These are phyloP conservation scores for Macrophomina pseudophaseolina DNA, from an alignment of 2,329 filamentous ascomycete genomes.

Conservation along the genomic window DNA sequence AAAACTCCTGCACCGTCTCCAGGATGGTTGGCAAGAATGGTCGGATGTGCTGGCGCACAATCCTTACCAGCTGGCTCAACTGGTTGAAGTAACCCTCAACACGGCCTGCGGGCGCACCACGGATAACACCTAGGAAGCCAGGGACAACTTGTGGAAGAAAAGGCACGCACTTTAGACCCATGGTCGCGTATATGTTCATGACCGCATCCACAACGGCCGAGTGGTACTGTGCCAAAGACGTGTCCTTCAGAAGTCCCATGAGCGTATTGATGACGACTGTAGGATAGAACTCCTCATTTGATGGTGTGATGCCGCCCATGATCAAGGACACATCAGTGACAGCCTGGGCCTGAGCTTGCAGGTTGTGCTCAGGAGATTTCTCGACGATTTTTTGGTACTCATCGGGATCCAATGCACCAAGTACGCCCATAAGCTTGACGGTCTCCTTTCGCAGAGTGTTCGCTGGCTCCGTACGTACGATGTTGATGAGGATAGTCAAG, in stretches of 20 bases:
- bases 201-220: slow-evolving; percentile 95
- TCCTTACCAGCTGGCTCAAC: slow-evolving; percentile 87
- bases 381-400: slow-evolving; percentile 96
- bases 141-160: slow-evolving; percentile 95
- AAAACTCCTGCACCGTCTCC: slow-evolving; percentile 85
- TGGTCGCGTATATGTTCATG: slow-evolving; percentile 97
- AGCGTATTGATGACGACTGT: slow-evolving; percentile 97
- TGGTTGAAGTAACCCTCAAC: slow-evolving; percentile 98
- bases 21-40: slow-evolving; percentile 89
- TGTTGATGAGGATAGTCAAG: slow-evolving; percentile 88
- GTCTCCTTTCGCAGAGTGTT: slow-evolving; percentile 88
- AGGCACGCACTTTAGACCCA: slow-evolving; percentile 93
- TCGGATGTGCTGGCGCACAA: slow-evolving; percentile 94
- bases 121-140: slow-evolving; percentile 88
- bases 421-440: slow-evolving; percentile 93
- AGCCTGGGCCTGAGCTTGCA: slow-evolving; percentile 67
- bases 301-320: slow-evolving; percentile 96
- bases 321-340: slow-evolving; percentile 95
- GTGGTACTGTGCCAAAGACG: slow-evolving; percentile 87
- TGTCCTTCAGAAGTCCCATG: slow-evolving; percentile 88
- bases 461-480: slow-evolving; percentile 90
- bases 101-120: slow-evolving; percentile 75
- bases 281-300: slow-evolving; percentile 97
- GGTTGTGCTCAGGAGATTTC: slow-evolving; percentile 80
- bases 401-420: slow-evolving; percentile 94